These are phyloP conservation scores for Xylaria sp. DNA, from an alignment of 2,329 filamentous ascomycete genomes.

Conservation along the genomic window DNA sequence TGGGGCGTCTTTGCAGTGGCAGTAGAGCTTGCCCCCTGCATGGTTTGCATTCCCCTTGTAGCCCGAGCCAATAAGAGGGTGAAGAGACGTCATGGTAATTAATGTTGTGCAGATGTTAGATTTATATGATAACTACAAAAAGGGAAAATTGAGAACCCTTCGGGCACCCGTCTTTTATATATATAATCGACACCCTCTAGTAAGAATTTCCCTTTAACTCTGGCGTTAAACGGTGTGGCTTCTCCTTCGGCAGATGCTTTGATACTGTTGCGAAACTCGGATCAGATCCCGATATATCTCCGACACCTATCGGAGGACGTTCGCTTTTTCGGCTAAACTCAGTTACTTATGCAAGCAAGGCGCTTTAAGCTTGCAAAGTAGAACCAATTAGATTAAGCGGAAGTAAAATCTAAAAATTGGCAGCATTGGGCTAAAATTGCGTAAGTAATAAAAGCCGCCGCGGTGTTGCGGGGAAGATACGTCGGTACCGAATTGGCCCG, in stretches of 20 bases:
- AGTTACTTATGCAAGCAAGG: conserved; percentile 1
- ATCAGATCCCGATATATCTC: conserved; percentile 9
- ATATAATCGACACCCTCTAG: background rate
- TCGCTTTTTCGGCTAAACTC: conserved; percentile 2
- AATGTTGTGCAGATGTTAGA: background rate
- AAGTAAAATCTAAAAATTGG: background rate
- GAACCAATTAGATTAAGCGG: background rate
- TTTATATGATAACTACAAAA: background rate
- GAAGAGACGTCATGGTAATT: conserved; percentile 49
- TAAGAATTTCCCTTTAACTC: background rate
- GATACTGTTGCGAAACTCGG: background rate
- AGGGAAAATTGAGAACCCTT: conserved; percentile 8
- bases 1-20: conserved; percentile 60
- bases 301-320: background rate
- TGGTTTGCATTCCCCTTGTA: conserved; percentile 60
- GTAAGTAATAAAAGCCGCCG: background rate
- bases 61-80: conserved; percentile 68
- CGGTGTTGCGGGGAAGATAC: conserved; percentile 1
- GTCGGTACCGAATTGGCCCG: background rate
- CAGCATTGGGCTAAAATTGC: background rate
- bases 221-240: background rate
- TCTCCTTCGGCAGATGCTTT: conserved; percentile 9
- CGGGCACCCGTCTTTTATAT: conserved; percentile 2
- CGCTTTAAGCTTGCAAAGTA: background rate
- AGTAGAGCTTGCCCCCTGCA: conserved; percentile 65